Percentiles rank a stretch among this genome's conserved stretches.
phyloP scores from a whole-genome alignment of 148 eudicot species.

The Rhododendron ferrugineum region DNA sequence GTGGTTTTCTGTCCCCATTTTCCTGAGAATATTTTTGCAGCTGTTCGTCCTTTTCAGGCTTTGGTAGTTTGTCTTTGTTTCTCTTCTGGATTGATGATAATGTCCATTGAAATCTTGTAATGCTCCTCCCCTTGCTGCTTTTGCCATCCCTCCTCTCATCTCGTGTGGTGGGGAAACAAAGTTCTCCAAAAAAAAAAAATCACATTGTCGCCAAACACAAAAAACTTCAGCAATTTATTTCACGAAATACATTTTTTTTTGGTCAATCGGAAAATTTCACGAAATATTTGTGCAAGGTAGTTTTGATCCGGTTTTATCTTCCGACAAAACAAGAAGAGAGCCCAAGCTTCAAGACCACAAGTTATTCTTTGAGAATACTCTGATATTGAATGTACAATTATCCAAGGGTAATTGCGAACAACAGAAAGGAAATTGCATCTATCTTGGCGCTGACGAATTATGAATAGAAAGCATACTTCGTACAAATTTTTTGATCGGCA shows the following conservation, averaged over 20 bases:
- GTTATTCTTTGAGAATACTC: neutral
- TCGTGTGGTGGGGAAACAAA: no score
- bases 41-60: neutral
- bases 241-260: no score
- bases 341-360: neutral
- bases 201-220: no score
- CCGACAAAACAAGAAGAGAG: neutral
- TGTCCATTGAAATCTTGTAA: neutral
- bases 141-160: neutral
- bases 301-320: neutral
- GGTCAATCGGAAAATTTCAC: no score
- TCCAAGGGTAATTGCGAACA: neutral
- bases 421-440: neutral
- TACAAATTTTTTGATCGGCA: no score
- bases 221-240: neutral
- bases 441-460: neutral
- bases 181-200: neutral
- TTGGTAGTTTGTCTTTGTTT: neutral
- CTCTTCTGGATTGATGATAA: neutral
- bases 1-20: neutral
- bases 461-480: neutral
- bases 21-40: neutral
- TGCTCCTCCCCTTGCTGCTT: neutral
- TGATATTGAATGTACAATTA: neutral
- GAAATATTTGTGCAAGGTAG: neutral